phyloP scores from a whole-genome alignment of 495 filamentous ascomycete species.

The Aspergillus leporis region DNA sequence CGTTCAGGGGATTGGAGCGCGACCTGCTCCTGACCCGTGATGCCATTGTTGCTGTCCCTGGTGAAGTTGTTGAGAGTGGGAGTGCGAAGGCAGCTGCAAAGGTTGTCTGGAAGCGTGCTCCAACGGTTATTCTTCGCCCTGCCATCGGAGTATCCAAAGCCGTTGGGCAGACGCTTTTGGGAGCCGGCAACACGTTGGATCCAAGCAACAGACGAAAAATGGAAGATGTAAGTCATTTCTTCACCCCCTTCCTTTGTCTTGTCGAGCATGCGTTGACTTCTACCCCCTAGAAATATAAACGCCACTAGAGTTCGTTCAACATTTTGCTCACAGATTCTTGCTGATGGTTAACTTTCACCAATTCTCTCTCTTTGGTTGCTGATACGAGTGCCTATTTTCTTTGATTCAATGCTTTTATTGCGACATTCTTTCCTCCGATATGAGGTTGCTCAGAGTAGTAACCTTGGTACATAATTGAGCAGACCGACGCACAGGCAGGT shows the following conservation, averaged over 20 bases:
- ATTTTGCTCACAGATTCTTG: background rate
- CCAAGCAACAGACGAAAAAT: slow-evolving; percentile 76
- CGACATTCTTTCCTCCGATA: slow-evolving; percentile 2
- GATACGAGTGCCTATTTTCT: slow-evolving; percentile 1
- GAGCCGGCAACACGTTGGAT: slow-evolving; percentile 92
- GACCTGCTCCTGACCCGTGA: slow-evolving; percentile 83
- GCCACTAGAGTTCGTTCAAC: slow-evolving; percentile 26
- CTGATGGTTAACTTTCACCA: background rate
- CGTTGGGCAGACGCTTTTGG: slow-evolving; percentile 83
- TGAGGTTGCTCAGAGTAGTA: slow-evolving; percentile 11
- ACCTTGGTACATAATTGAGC: slow-evolving; percentile 3
- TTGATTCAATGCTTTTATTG: slow-evolving; percentile 12
- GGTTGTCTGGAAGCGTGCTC: slow-evolving; percentile 78
- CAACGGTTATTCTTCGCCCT: slow-evolving; percentile 87
- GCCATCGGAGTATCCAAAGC: slow-evolving; percentile 89
- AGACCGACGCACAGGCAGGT: slow-evolving; percentile 4
- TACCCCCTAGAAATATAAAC: slow-evolving; percentile 44
- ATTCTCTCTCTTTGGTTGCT: background rate
- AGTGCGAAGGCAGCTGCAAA: slow-evolving; percentile 79
- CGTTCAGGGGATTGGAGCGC: slow-evolving; percentile 76
- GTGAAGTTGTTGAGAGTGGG: slow-evolving; percentile 83
- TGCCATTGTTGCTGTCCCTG: slow-evolving; percentile 92
- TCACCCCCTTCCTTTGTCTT: slow-evolving; percentile 11
- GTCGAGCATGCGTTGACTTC: background rate
- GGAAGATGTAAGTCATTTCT: slow-evolving; percentile 75